Base-by-base conservation (phyloP, 78 protist species). In the Trichosphaerium sp. region DNA sequence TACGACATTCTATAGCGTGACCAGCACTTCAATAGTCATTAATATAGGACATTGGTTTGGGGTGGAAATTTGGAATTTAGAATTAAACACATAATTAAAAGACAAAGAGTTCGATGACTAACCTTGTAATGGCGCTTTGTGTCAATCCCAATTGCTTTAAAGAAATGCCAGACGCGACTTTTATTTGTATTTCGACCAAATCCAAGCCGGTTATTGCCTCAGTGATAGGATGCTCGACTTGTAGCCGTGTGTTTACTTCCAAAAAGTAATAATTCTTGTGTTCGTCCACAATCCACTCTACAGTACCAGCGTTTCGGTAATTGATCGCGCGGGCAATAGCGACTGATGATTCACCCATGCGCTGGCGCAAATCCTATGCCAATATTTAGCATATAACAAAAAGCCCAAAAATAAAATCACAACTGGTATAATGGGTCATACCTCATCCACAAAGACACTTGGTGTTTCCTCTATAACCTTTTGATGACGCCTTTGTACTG, bases 171-270 rank as follows among this genome's bases (percentile, higher is more conserved):
- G 75, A 73, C 40, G 96, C 94, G 37, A 81, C 83, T 37, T 83
- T 74, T 56, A 94, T 55, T 94, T 87, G 88, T 70, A 74, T 73
- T 67, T 92, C 98, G 32, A 94, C 96, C 26, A 96, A 80, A 70
- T 96, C 97, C 32, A 85, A 69, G 31, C 94, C 93, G 10, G 95
- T 84, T 73, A 94, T 80, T 23, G 67, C 38, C 65, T 96, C 97
- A 1, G 98, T 90, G 80, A 95, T 82, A 18, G 96, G 96, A 75
- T 95, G 97, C 80, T 95, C 99, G 41, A 94, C 99, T 72, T 93
- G 99, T 56, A 96, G 83, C 28, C 99, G 83, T 8, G 99, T 89
- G 86, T 96, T 96, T 97, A 96, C 91, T 58, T 96, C 99, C 48
- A 94, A 69, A 60, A 96, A 96, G 85, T 85, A 90, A 73, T 75